phyloP scores from a whole-genome alignment of 306 rosid genomes.

The Begonia fuchsioides region DNA sequence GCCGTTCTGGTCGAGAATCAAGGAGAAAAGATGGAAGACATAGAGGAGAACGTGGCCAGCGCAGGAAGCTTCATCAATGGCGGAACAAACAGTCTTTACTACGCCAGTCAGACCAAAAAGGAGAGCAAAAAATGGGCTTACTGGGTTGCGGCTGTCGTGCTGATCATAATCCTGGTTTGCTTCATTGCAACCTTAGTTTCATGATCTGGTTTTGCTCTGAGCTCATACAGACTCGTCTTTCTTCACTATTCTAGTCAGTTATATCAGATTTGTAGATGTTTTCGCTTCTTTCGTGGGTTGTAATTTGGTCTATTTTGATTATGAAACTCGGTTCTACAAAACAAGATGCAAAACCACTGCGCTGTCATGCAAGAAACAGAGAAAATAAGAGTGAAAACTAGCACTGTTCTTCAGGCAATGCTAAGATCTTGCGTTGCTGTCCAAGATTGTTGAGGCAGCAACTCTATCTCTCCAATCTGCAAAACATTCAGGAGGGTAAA shows the following conservation, averaged over 20 bases:
- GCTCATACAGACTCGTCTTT: constrained; percentile 9
- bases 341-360: no score
- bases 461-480: constrained; percentile 61
- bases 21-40: constrained; percentile 62
- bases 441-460: constrained; percentile 78
- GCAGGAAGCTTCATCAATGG: constrained; percentile 55
- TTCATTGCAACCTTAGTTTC: constrained; percentile 32
- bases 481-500: constrained; percentile 7
- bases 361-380: no score
- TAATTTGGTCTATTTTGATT: no score
- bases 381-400: no score
- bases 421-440: constrained; percentile 69
- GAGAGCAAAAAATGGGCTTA: constrained; percentile 34
- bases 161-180: constrained; percentile 45
- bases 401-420: constrained; percentile 26
- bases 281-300: no score
- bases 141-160: constrained; percentile 40
- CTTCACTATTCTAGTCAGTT: neutral
- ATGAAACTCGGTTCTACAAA: no score
- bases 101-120: constrained; percentile 47
- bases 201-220: constrained; percentile 22
- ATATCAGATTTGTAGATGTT: no score
- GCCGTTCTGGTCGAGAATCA: constrained; percentile 79
- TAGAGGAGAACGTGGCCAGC: constrained; percentile 68
- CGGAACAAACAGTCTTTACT: constrained; percentile 47